Base-by-base conservation (phyloP, 129 eudicot species). In the Artemisia annua region DNA sequence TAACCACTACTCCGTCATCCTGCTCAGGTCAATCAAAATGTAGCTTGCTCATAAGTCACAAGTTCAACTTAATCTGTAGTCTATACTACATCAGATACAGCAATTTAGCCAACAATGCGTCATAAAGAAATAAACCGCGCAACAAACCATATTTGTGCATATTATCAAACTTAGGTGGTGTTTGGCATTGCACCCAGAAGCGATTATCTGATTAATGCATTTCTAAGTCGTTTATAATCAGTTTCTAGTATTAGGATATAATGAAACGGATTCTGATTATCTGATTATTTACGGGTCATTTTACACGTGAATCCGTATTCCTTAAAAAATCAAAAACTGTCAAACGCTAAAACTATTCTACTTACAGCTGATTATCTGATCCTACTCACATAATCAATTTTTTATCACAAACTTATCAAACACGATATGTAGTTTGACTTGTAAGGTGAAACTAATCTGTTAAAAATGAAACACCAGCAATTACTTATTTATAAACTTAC, bases 1-100 rank as follows among this genome's bases (percentile, higher is more conserved):
- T 78, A 52, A 76, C 84, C 84, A 84, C 82, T 30, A 73, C 86
- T 58, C 88, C 86, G 66, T 82, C 77, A 54, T 75, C 83, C 73
- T 74, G 74, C 18, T 69, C 78, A 79, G 69, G 15, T 71, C 7
- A 20, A 48, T 83, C 76, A 52, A 39, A 62, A 14, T 51, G 48
- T 16, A 73, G 39, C 30, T 60, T 73, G 39, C 11, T 35, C 32
- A 22, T 48, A 60, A 72, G 69, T 60, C 63, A 58, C 13, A 58
- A 3, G 63, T 62, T 69, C 48, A 52, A 52, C 0, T 26, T 12
- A 28, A 3, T 19, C 14, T 11, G 18, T 30, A 54, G 28, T 14
- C 13, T 16, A 44, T 32, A 55, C 49, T 14, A 24, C 19, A 16
- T 11, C 26, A 0, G 32, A n/a, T 63, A 3, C 22, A 48, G 18